Conservation (phyloP, 2,329 filamentous ascomycete genomes). For the Tolypocladium nubicola region DNA sequence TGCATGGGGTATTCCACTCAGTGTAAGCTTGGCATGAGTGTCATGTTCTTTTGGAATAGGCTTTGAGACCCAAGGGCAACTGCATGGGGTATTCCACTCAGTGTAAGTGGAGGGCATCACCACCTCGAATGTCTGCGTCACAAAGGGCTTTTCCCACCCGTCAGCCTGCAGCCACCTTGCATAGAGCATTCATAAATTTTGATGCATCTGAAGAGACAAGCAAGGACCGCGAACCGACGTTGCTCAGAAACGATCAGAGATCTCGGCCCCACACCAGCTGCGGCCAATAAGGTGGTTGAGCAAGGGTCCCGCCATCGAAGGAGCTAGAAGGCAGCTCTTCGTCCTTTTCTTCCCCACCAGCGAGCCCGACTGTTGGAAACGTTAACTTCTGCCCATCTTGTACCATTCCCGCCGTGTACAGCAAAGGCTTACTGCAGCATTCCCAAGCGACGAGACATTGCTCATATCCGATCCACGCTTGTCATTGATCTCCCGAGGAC, state of each 20-base stretch:
- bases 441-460: not conserved
- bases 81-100: too few species aligned
- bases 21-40: not conserved
- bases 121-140: too few species aligned
- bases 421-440: not conserved
- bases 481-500: not conserved
- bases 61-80: not conserved
- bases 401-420: not conserved
- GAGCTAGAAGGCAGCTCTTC: slow-evolving; percentile 26
- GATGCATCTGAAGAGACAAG: not conserved
- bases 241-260: not conserved
- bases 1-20: too few species aligned
- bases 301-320: slow-evolving; percentile 25
- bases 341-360: slow-evolving; percentile 2
- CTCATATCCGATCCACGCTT: not conserved
- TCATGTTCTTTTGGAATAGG: not conserved
- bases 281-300: slow-evolving; percentile 19
- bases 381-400: not conserved
- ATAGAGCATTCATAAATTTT: too few species aligned
- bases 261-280: slow-evolving; percentile 9
- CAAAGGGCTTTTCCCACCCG: too few species aligned
- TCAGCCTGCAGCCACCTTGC: not conserved
- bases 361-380: not conserved
- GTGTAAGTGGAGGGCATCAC: too few species aligned
- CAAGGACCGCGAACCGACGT: not conserved